Base-by-base conservation (phyloP, 2,329 filamentous ascomycete species). In the Lachnellula arida region DNA sequence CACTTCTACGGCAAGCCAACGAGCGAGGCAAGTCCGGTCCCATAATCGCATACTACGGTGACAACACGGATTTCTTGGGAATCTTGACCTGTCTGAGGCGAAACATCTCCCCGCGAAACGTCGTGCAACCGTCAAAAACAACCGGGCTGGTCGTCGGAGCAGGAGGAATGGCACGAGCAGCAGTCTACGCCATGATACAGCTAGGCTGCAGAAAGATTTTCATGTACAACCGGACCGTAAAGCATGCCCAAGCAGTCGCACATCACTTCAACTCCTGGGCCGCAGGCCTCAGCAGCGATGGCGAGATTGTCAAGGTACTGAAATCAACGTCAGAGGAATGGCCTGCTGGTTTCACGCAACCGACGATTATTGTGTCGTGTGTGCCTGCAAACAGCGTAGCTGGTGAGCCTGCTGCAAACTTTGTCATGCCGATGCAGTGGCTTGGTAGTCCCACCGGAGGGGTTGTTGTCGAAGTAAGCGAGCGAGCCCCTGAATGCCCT, bases 11-110 rank as follows among this genome's bases (percentile, higher is more conserved):
- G 3, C 67, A 69, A 75, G 66, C 68, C 5, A 74, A 77, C 32
- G 78, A 84, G 46, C 78, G 85, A 56, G 86, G 86, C 59, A 78
- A 82, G 44, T 78, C 84, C 1, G 87, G 88, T 0, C 81, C 84
- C 0, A 81, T 90, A 6, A 80, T 81, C 59, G 86, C 85, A 0
- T 75, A 91, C 0, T 89, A 90, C 60, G 89, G 88, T 1, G 87
- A 91, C 56, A 92, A 92, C 57, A 91, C 88, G 0, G 88, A 92
- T 68, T 92, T 88, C 85, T 87, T 91, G 35, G 88, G 88, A 5
- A 88, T 92, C 43, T 77, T 86, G 52, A 87, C 86, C 3, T 91
- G 87, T 66, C 81, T 92, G 43, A 80, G 85, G 5, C 78, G 87
- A 34, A 87, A 87, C 2, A 75, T 91, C 2, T 91, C 88, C 0